Evolutionary conservation across 2,329 filamentous ascomycete species (phyloP).

Genomic region (Juglanconis oblonga): DNA sequence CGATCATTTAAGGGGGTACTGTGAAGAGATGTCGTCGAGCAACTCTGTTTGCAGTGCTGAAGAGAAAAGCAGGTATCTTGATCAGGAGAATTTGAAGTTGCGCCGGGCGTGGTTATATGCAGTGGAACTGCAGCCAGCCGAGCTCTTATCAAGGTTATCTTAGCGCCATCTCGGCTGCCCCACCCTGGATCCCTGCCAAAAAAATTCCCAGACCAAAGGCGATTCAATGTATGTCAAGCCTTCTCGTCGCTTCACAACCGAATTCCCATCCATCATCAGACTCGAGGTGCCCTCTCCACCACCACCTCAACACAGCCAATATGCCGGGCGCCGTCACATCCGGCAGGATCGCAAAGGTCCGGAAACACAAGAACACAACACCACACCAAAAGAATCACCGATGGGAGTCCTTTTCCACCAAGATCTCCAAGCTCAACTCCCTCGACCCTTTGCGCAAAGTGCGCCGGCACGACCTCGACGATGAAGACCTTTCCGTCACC

Average conservation of each 20-base stretch:
- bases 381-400: conserved; percentile 78
- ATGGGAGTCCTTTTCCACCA: conserved; percentile 87
- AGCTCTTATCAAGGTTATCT: conserved; percentile 18
- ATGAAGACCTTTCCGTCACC: conserved; percentile 69
- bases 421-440: conserved; percentile 83
- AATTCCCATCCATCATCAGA: not conserved
- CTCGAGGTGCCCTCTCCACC: not conserved
- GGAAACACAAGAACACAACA: conserved; percentile 68
- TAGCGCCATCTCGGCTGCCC: not conserved
- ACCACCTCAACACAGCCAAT: conserved; percentile 32
- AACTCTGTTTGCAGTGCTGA: not conserved
- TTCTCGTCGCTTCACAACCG: not conserved
- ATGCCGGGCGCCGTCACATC: conserved; percentile 60
- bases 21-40: not conserved
- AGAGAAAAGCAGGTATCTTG: not conserved
- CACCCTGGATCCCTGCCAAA: conserved; percentile 13
- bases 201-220: conserved; percentile 9
- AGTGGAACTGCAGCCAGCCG: not conserved
- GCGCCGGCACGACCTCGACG: conserved; percentile 78
- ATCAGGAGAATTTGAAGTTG: not conserved
- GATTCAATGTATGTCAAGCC: not conserved
- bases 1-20: not conserved
- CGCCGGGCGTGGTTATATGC: no score
- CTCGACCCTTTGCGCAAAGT: conserved; percentile 90
- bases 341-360: conserved; percentile 66